phyloP scores from a whole-genome alignment of 2,329 filamentous ascomycete genomes.

The Alternaria tenuissima region DNA sequence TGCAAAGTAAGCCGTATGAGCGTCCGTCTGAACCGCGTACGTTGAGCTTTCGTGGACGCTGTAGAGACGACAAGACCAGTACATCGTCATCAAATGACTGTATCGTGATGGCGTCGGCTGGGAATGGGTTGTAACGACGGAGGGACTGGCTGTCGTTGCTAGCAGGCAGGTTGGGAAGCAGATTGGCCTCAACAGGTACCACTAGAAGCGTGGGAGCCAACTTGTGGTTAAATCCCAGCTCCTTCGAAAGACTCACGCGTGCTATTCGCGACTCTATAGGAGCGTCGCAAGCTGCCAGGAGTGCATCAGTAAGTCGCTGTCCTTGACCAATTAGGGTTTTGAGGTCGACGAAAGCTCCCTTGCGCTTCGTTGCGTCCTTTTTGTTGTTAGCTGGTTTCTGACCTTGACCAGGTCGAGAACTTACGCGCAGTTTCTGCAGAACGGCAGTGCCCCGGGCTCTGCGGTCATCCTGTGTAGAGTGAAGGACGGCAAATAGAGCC shows the following conservation, averaged over 20 bases:
- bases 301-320: slow-evolving; percentile 82
- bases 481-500: slow-evolving; percentile 87
- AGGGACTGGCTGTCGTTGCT: slow-evolving; percentile 73
- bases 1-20: slow-evolving; percentile 89
- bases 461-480: slow-evolving; percentile 78
- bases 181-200: slow-evolving; percentile 84
- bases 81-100: slow-evolving; percentile 84
- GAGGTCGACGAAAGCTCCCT: slow-evolving; percentile 67
- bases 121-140: slow-evolving; percentile 82
- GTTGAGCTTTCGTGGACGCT: slow-evolving; percentile 88
- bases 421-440: slow-evolving; percentile 52
- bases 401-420: slow-evolving; percentile 15
- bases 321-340: slow-evolving; percentile 77
- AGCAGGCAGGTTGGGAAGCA: slow-evolving; percentile 81
- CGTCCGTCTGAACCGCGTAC: slow-evolving; percentile 89
- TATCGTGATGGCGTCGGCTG: slow-evolving; percentile 85
- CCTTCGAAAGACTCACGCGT: slow-evolving; percentile 76
- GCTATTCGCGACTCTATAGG: slow-evolving; percentile 75
- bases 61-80: slow-evolving; percentile 86
- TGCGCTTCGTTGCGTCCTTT: slow-evolving; percentile 63
- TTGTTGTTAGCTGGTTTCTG: slow-evolving; percentile 43
- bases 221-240: slow-evolving; percentile 86
- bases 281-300: slow-evolving; percentile 81
- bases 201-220: slow-evolving; percentile 83
- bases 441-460: slow-evolving; percentile 60